Conservation (phyloP, 768 basidiomycete species). For the Multifurca ochricompacta region DNA sequence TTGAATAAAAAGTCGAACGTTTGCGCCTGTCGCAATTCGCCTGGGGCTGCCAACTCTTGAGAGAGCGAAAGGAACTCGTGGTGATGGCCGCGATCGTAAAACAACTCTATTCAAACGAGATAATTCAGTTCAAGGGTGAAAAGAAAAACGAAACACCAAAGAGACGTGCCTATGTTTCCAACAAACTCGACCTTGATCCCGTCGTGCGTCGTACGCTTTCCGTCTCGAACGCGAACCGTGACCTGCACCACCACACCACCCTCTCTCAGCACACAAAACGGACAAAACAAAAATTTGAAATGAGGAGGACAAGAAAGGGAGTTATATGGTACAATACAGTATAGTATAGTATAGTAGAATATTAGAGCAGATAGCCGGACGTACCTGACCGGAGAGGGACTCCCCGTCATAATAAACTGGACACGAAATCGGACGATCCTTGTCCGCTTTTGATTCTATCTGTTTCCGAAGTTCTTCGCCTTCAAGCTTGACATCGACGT, state of each 20-base stretch:
- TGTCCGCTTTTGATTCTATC: conserved; percentile 84
- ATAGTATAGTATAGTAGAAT: too few relatives aligned
- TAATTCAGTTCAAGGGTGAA: neutral
- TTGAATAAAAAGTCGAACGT: conserved; percentile 97
- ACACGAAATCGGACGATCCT: conserved; percentile 76
- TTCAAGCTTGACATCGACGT: conserved; percentile 83
- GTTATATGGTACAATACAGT: neutral
- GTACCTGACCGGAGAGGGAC: conserved; percentile 79
- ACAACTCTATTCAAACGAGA: conserved; percentile 50
- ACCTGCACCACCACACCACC: conserved; percentile 39
- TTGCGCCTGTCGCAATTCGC: conserved; percentile 94
- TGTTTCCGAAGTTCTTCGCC: conserved; percentile 84
- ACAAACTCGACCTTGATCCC: conserved; percentile 98
- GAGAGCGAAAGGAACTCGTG: conserved; percentile 95
- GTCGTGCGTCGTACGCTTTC: conserved; percentile 88
- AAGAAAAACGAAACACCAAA: neutral
- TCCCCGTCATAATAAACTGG: conserved; percentile 97
- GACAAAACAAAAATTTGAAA: too few relatives aligned
- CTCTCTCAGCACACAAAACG: neutral
- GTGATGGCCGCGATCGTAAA: conserved; percentile 97
- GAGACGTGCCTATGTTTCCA: conserved; percentile 77
- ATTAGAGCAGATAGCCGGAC: neutral
- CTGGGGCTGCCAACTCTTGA: conserved; percentile 92
- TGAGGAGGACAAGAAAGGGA: neutral
- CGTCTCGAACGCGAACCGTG: conserved; percentile 82